These are phyloP conservation scores for Phytophthora hybrid DNA, from an alignment of 352 stramenopile species.

Conservation along the genomic window DNA sequence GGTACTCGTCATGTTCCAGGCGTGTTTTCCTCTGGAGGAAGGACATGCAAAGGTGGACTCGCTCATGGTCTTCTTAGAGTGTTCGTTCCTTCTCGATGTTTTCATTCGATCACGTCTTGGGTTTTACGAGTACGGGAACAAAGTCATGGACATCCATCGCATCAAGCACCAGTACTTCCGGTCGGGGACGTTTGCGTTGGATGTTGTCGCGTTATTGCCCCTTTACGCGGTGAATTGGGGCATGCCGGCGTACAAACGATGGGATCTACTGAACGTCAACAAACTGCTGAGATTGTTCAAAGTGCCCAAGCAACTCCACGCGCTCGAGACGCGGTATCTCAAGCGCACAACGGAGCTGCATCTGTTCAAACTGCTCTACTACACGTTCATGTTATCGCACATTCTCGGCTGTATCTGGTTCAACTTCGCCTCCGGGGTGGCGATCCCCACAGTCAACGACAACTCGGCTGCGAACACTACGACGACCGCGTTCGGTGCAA, in stretches of 20 bases:
- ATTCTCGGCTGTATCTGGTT: slow-evolving; percentile 2
- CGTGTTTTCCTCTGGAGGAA: background rate
- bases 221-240: background rate
- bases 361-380: slow-evolving; percentile 2
- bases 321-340: background rate
- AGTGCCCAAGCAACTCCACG: background rate
- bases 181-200: background rate
- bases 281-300: background rate
- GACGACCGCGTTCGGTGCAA: background rate
- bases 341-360: slow-evolving; percentile 1
- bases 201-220: background rate
- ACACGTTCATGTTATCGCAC: slow-evolving; percentile 2
- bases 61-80: background rate
- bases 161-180: slow-evolving; percentile 2
- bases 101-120: slow-evolving; percentile 1
- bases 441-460: background rate
- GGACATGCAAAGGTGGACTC: background rate
- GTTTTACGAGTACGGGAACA: slow-evolving; percentile 7
- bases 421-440: background rate
- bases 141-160: background rate
- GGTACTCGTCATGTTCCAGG: background rate
- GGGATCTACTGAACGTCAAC: slow-evolving; percentile 2
- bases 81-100: background rate
- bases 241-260: background rate
- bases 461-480: background rate